Evolutionary conservation across 306 rosid species (phyloP), one percentile per base, ranked within the genome.

Genomic region (Prunus davidiana): DNA sequence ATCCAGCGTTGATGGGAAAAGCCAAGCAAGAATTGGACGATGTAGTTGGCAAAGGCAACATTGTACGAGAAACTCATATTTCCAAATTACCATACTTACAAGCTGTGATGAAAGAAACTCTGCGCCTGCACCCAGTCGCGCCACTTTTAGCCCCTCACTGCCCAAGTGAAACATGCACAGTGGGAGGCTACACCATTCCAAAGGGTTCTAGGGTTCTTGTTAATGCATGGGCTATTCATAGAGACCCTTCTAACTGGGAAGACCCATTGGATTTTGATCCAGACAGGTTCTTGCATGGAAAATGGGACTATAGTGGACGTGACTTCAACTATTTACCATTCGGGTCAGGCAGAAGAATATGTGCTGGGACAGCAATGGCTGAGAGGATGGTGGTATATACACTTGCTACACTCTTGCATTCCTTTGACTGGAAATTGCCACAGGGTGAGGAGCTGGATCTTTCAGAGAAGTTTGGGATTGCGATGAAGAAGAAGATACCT

Each of bases 1-100:
- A 80, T 49, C 89, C 91, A 0, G 84, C 83, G 55, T 73, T 92
- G 16, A 63, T 81, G 81, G 82, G 55, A 75, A 86, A 61, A 62
- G 83, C 47, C n/a, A 89, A 83, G 57, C 86, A 84, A 71, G 97
- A 92, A 66, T 34, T 92, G 24, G 93, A 84, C 2, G 47, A 0
- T 9, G 83, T 87, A 0, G 84, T 88, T 27, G 96, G 93, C 12
- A 84, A 79, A 83, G 81, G 0, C 88, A 68, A 22, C 64, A 7
- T 25, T 8, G 79, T 78, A 4, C 78, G 80, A 81, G 89, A 86
- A 9, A 71, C 22, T 4, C 78, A 74, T 32, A 13, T 84, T 16
- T 47, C 78, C 55, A 76, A 83, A 52, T 57, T 86, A 12, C 11
- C 38, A 1, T 82, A 65, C 27, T 57, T 82, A 41, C 50, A 77